A percentile compares a stretch with the other conserved stretches of the same genome.
Evolutionary conservation across 2,329 filamentous ascomycete genomes (phyloP).

Genomic region (Trichoderma hamatum): DNA sequence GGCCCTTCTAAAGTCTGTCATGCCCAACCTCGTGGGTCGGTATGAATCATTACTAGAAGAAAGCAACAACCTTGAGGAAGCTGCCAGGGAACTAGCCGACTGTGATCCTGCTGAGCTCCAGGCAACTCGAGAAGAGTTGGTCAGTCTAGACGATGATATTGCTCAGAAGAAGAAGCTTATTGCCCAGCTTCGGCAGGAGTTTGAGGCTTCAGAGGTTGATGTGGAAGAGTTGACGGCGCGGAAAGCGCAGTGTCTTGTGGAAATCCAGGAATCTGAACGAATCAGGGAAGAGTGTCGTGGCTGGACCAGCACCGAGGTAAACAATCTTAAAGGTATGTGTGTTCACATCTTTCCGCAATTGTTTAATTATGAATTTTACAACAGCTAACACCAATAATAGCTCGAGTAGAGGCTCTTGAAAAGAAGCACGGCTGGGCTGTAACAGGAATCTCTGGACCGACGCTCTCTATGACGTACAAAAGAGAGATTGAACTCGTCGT

Average conservation of each 20-base stretch:
- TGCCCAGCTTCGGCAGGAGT: constrained; percentile 65
- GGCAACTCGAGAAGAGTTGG: constrained; percentile 69
- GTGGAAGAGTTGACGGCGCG: constrained; percentile 65
- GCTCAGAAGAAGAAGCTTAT: constrained; percentile 70
- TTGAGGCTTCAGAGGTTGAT: constrained; percentile 66
- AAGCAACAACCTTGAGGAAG: constrained; percentile 67
- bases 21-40: constrained; percentile 67
- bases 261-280: constrained; percentile 81
- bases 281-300: constrained; percentile 86
- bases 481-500: constrained; percentile 75
- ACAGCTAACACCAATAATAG: constrained; percentile 53
- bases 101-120: constrained; percentile 81
- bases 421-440: constrained; percentile 72
- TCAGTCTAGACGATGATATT: constrained; percentile 67
- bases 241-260: constrained; percentile 69
- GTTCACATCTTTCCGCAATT: not conserved
- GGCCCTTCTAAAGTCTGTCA: constrained; percentile 63
- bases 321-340: constrained; percentile 69
- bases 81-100: constrained; percentile 74
- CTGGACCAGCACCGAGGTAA: constrained; percentile 83
- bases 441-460: constrained; percentile 62
- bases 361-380: not conserved
- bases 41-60: constrained; percentile 66
- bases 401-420: constrained; percentile 67
- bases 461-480: constrained; percentile 73